Conservation (phyloP, 176 grass and related monocot genomes). For the Melocanna baccifera region DNA sequence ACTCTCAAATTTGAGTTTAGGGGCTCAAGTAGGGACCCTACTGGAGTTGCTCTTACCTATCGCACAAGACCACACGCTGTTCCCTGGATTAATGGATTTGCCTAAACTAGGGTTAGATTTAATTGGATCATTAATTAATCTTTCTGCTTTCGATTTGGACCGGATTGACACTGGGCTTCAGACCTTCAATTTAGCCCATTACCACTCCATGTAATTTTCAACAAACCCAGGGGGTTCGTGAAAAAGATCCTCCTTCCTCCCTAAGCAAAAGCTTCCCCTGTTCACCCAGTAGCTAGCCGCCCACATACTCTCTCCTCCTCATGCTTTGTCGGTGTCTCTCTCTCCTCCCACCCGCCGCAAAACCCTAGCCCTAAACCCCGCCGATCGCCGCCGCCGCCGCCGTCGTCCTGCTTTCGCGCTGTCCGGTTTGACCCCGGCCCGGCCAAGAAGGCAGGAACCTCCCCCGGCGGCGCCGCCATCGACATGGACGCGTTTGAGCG, state of each 20-base stretch:
- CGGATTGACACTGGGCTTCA: neutral
- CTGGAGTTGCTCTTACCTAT: no score
- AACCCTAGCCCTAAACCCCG: conserved; percentile 32
- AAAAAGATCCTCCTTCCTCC: conserved; percentile 29
- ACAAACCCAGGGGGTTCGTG: neutral
- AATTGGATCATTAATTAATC: neutral
- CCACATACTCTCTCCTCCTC: conserved; percentile 9
- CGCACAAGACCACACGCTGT: neutral
- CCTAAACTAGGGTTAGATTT: neutral
- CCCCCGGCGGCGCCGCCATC: conserved; percentile 31
- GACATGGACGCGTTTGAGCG: conserved; percentile 58
- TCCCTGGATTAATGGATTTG: neutral
- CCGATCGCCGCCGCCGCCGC: conserved; percentile 14
- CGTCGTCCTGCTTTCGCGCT: neutral
- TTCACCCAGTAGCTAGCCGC: conserved; percentile 20
- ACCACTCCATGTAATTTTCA: neutral
- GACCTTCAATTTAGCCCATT: neutral
- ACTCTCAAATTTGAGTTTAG: no score
- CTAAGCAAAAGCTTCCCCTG: conserved; percentile 25
- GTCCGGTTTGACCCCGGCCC: neutral
- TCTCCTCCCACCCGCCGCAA: conserved; percentile 23
- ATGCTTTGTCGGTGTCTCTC: neutral
- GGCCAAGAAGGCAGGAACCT: neutral
- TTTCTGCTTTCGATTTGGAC: neutral
- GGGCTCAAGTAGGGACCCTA: no score